These are phyloP conservation scores for Starmerella cellae DNA, from an alignment of 805 yeast species.

Conservation along the genomic window DNA sequence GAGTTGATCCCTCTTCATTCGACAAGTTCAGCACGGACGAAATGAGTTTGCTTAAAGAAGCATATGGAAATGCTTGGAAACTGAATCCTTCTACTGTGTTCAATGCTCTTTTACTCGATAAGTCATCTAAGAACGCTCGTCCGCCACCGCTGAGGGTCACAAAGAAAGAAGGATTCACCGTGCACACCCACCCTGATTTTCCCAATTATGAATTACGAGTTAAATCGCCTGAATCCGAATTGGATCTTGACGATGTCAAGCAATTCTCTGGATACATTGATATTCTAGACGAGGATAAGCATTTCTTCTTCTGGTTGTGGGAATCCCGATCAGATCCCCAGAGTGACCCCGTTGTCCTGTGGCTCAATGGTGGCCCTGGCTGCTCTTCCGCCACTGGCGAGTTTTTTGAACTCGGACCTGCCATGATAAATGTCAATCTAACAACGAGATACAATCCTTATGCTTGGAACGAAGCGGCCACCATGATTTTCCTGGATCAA, in stretches of 20 bases:
- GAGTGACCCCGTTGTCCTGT: conserved; percentile 71
- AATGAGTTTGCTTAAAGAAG: conserved; percentile 5
- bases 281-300: conserved; percentile 72
- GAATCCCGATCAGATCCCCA: conserved; percentile 74
- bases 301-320: conserved; percentile 85
- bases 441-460: conserved; percentile 68
- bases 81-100: conserved; percentile 6
- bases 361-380: conserved; percentile 98
- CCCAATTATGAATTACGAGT: conserved; percentile 46
- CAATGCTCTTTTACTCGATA: conserved; percentile 4
- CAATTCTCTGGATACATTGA: conserved; percentile 70
- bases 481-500: conserved; percentile 85
- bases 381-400: conserved; percentile 86
- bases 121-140: conserved; percentile 5
- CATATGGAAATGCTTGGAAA: conserved; percentile 6
- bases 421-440: conserved; percentile 55
- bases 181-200: conserved; percentile 14
- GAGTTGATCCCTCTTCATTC: not conserved
- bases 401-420: conserved; percentile 87
- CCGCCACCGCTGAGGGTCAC: conserved; percentile 11
- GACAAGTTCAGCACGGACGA: not conserved
- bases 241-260: conserved; percentile 71
- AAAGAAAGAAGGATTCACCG: conserved; percentile 12
- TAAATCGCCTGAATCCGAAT: conserved; percentile 41
- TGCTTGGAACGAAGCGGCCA: conserved; percentile 89